phyloP scores from a whole-genome alignment of 148 eudicot species.

The Rhododendron mucronatum region DNA sequence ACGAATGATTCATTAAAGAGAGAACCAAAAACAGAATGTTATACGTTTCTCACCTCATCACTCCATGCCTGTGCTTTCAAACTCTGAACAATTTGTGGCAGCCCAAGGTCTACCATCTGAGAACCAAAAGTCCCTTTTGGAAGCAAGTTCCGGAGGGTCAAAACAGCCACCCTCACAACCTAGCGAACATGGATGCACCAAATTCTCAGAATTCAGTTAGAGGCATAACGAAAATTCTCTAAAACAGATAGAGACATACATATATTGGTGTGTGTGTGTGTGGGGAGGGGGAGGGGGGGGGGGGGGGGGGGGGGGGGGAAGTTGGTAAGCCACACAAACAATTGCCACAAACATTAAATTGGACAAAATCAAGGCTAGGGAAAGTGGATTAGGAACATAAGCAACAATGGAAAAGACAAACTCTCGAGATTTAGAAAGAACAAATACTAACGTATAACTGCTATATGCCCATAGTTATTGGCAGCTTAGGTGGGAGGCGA shows the following conservation, averaged over 20 bases:
- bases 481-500: neutral
- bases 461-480: neutral
- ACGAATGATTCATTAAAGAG: neutral
- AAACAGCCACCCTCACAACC: conserved; percentile 87
- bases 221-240: neutral
- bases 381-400: neutral
- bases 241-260: neutral
- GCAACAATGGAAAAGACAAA: neutral
- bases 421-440: neutral
- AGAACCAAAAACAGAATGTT: neutral
- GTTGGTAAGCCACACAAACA: neutral
- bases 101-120: conserved; percentile 87
- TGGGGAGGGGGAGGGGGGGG: neutral
- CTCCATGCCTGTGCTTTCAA: conserved; percentile 97
- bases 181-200: conserved; percentile 14
- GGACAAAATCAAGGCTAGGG: neutral
- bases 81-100: conserved; percentile 84
- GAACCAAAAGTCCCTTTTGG: conserved; percentile 79
- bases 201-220: neutral
- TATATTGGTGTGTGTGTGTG: neutral
- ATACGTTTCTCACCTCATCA: conserved; percentile 68
- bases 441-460: neutral
- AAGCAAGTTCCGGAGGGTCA: conserved; percentile 89
- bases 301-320: neutral
- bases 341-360: neutral